phyloP scores from a whole-genome alignment of 495 filamentous ascomycete genomes.

The Entonaema liquescens region DNA sequence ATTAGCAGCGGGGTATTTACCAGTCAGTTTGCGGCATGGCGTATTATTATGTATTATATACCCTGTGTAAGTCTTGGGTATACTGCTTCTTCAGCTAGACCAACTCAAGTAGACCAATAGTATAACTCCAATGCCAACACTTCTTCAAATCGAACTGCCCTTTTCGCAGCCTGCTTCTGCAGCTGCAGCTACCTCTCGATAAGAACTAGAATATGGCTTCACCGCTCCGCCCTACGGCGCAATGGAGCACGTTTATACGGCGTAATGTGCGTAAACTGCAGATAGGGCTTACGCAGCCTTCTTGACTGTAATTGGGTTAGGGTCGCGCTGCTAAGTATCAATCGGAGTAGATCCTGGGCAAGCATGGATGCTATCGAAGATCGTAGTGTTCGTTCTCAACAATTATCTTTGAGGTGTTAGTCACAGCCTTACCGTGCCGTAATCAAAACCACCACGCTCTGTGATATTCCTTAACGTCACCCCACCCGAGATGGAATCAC shows the following conservation, averaged over 20 bases:
- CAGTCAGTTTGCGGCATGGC: neutral
- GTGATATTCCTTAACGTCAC: slow-evolving; percentile 6
- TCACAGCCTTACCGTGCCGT: slow-evolving; percentile 14
- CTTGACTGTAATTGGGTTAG: slow-evolving; percentile 14
- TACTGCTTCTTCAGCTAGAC: neutral
- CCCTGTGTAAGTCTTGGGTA: slow-evolving; percentile 10
- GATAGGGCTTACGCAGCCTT: slow-evolving; percentile 41
- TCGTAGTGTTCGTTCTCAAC: neutral
- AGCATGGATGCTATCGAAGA: slow-evolving; percentile 3
- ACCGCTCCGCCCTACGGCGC: slow-evolving; percentile 23
- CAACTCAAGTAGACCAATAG: slow-evolving; percentile 19
- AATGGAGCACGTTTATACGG: slow-evolving; percentile 15
- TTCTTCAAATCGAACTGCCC: slow-evolving; percentile 34
- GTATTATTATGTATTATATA: neutral
- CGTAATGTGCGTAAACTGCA: slow-evolving; percentile 4
- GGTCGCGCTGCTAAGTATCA: neutral
- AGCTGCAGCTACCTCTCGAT: slow-evolving; percentile 12
- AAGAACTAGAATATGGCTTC: slow-evolving; percentile 11
- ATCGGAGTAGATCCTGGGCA: slow-evolving; percentile 21
- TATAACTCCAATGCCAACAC: neutral
- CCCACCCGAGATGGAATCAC: slow-evolving; percentile 25
- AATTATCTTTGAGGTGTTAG: slow-evolving; percentile 6
- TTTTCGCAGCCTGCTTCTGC: slow-evolving; percentile 14
- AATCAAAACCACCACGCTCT: slow-evolving; percentile 21
- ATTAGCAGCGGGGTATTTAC: slow-evolving; percentile 19